Evolutionary conservation across 2,329 filamentous ascomycete species (phyloP).

Genomic region (Eurotiales sp.): DNA sequence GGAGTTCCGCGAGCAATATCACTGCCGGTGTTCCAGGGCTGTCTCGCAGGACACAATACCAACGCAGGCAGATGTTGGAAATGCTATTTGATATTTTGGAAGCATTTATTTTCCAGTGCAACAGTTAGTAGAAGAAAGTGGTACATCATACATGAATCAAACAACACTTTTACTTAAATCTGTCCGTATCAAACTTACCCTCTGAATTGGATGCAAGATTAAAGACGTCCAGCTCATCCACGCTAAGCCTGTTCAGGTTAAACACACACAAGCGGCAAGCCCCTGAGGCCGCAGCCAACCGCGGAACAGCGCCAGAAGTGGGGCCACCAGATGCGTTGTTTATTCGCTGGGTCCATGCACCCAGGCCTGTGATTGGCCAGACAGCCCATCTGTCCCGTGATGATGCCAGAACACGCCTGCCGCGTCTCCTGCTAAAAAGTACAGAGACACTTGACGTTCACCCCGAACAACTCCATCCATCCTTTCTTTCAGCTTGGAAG

Average conservation of each 20-base stretch:
- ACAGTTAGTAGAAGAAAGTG: no score
- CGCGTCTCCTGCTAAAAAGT: slow-evolving; percentile 20
- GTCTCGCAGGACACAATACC: slow-evolving; percentile 10
- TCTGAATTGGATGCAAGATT: no score
- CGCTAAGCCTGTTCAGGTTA: slow-evolving; percentile 8
- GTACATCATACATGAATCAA: no score
- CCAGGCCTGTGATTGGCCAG: neutral
- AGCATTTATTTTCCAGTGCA: no score
- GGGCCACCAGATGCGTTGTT: neutral
- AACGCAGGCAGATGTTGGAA: slow-evolving; percentile 19
- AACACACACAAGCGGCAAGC: slow-evolving; percentile 7
- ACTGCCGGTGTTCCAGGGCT: slow-evolving; percentile 58
- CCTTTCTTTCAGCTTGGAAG: neutral
- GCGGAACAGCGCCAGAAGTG: neutral
- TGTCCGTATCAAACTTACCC: no score
- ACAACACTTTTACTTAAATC: no score
- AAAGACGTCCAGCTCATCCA: neutral
- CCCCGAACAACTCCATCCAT: no score
- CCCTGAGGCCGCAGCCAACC: slow-evolving; percentile 9
- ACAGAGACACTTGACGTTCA: no score
- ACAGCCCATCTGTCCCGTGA: slow-evolving; percentile 14
- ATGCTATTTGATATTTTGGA: slow-evolving; percentile 25
- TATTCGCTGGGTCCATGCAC: neutral
- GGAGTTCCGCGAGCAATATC: slow-evolving; percentile 59
- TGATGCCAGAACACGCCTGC: slow-evolving; percentile 19